Evolutionary conservation across 1,284 basidiomycete species (phyloP).

Genomic region (Malassezia dermatis): DNA sequence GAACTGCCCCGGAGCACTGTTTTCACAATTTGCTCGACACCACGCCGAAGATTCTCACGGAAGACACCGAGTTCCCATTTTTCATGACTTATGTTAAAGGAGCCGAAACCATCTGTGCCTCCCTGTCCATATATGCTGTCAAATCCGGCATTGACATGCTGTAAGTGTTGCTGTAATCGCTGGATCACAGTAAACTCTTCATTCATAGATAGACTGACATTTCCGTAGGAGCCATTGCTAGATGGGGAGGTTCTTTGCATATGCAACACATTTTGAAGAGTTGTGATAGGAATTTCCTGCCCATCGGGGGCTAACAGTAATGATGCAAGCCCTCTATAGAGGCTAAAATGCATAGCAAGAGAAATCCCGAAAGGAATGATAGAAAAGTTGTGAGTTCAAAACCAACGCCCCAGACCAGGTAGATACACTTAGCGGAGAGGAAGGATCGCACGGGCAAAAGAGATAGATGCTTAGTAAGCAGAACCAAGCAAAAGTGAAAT

Average conservation of each 20-base stretch:
- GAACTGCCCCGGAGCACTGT: background rate
- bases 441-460: background rate
- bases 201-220: background rate
- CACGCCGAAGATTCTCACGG: conserved; percentile 9
- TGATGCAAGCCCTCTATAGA: conserved; percentile 10
- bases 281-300: conserved; percentile 6
- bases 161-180: conserved; percentile 10
- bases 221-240: background rate
- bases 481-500: background rate
- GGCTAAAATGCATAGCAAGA: conserved; percentile 4
- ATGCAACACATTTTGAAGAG: conserved; percentile 5
- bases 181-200: conserved; percentile 14
- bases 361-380: background rate
- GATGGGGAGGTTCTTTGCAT: conserved; percentile 2
- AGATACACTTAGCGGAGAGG: background rate
- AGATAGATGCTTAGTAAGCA: background rate
- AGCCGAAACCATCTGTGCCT: conserved; percentile 16
- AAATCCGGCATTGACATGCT: conserved; percentile 7
- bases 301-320: conserved; percentile 11
- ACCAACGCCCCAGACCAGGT: background rate
- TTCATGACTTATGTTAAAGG: background rate
- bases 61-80: conserved; percentile 15
- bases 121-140: conserved; percentile 2
- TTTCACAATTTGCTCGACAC: conserved; percentile 16
- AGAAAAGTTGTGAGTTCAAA: too few species aligned